phyloP scores from a whole-genome alignment of 305 asterid genomes.

The Fraxinus dipetala region DNA sequence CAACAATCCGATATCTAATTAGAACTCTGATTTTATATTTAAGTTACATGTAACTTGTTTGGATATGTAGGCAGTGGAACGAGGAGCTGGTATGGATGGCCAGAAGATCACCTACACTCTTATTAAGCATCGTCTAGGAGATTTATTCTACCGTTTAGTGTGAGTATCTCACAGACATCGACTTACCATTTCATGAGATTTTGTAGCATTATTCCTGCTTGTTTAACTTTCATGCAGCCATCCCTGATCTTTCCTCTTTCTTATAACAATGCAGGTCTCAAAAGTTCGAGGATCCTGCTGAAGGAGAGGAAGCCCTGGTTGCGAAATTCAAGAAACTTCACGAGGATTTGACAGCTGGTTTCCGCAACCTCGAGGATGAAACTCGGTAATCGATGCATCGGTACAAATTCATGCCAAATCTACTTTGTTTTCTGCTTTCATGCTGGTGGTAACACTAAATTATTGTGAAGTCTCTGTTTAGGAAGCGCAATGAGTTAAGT shows the following conservation, averaged over 20 bases:
- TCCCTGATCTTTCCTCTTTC: background rate
- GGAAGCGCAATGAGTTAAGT: constrained; percentile 24
- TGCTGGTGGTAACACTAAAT: constrained; percentile 20
- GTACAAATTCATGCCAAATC: background rate
- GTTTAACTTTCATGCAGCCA: background rate
- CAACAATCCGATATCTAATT: background rate
- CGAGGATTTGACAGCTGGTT: constrained; percentile 85
- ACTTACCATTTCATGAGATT: background rate
- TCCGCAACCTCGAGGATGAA: constrained; percentile 97
- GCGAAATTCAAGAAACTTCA: constrained; percentile 77
- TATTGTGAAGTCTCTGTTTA: constrained; percentile 8
- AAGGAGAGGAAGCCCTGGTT: constrained; percentile 76
- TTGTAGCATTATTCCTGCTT: background rate
- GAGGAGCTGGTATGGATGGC: constrained; percentile 99
- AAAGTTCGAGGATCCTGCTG: constrained; percentile 97
- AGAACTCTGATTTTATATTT: background rate
- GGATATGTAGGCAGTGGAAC: constrained; percentile 75
- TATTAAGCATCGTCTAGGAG: constrained; percentile 91
- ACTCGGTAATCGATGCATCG: constrained; percentile 49
- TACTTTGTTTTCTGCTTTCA: constrained; percentile 5
- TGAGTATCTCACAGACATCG: constrained; percentile 42
- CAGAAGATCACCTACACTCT: constrained; percentile 87
- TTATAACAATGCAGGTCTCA: constrained; percentile 60
- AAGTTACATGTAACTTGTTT: background rate
- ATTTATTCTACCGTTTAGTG: constrained; percentile 92